Evolutionary conservation across 306 rosid species (phyloP).

Genomic region (Acacia melanoxylon): DNA sequence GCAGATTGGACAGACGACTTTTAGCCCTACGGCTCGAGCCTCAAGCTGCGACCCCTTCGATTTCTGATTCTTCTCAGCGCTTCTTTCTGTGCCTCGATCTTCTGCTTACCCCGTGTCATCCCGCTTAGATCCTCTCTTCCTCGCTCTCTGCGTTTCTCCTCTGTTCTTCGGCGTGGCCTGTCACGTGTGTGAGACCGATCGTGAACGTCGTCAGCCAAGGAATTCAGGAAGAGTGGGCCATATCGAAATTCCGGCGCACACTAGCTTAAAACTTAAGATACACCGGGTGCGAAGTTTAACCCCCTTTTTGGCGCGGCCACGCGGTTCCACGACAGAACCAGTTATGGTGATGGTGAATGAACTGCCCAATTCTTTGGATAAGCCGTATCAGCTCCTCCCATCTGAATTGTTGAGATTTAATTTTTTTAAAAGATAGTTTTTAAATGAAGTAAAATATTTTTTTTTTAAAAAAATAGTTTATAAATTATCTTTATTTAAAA

Average conservation of each 20-base stretch:
- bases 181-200: background rate
- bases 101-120: constrained; percentile 98
- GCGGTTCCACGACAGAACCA: background rate
- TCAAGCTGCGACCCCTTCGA: constrained; percentile 81
- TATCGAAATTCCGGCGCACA: background rate
- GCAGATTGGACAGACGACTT: constrained; percentile 81
- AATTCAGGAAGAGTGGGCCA: background rate
- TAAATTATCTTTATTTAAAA: too few relatives aligned
- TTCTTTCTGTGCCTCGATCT: constrained; percentile 92
- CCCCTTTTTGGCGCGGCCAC: background rate
- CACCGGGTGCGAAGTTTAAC: background rate
- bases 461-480: too few relatives aligned
- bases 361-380: too few relatives aligned
- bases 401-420: too few relatives aligned
- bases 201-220: background rate
- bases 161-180: background rate
- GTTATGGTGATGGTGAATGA: too few relatives aligned
- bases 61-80: constrained; percentile 86
- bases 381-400: too few relatives aligned
- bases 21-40: constrained; percentile 89
- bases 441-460: too few relatives aligned
- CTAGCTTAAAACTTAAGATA: background rate
- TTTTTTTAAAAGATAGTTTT: too few relatives aligned
- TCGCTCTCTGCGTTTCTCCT: background rate
- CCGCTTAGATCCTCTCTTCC: background rate